These are phyloP conservation scores for Geotrichum carabidarum DNA, from an alignment of 1,139 yeast species.

Conservation along the genomic window DNA sequence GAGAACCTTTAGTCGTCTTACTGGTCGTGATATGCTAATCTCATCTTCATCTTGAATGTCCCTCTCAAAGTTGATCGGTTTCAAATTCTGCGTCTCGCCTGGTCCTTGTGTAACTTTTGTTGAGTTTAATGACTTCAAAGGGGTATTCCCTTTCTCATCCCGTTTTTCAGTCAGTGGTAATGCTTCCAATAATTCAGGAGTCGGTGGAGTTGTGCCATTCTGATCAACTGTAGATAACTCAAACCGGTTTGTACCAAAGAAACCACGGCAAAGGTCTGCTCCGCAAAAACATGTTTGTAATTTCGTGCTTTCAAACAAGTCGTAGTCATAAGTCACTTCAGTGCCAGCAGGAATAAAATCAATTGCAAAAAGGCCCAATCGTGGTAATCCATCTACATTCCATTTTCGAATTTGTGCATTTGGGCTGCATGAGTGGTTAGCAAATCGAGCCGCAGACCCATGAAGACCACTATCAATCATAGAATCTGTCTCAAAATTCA, in stretches of 20 bases:
- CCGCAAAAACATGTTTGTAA: slow-evolving; percentile 42
- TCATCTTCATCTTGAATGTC: no score
- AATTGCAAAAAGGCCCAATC: slow-evolving; percentile 41
- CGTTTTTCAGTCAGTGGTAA: no score
- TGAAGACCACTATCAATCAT: slow-evolving; percentile 39
- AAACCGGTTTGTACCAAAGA: slow-evolving; percentile 24
- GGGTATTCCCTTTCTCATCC: no score
- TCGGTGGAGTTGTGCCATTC: no score
- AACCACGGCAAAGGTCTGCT: slow-evolving; percentile 37
- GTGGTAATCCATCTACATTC: slow-evolving; percentile 39
- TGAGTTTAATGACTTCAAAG: no score
- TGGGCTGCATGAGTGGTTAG: slow-evolving; percentile 44
- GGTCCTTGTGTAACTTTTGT: no score
- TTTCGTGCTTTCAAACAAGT: slow-evolving; percentile 36
- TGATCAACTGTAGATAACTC: no score
- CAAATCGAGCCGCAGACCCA: slow-evolving; percentile 43
- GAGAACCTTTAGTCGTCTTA: no score
- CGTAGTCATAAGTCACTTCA: slow-evolving; percentile 42
- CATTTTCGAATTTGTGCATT: slow-evolving; percentile 42
- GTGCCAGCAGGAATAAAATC: slow-evolving; percentile 36
- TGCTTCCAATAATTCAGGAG: no score
- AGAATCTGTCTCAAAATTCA: slow-evolving; percentile 38
- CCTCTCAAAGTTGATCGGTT: no score
- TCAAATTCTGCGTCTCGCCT: no score
- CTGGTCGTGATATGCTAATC: no score